Evolutionary conservation across 345 rosid species (phyloP).

Genomic region (Eutrema heterophyllum): DNA sequence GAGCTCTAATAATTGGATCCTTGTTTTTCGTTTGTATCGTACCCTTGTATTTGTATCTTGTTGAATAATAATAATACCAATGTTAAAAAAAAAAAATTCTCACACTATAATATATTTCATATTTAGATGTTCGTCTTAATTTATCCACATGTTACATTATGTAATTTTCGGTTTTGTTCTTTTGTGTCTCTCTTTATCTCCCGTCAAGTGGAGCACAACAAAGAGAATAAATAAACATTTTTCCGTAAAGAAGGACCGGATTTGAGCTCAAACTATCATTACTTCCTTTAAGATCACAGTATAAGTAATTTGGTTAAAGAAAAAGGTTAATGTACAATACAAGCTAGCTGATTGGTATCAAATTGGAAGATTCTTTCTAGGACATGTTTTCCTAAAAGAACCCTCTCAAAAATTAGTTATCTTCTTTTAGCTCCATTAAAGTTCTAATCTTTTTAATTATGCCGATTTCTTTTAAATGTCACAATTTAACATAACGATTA

Average conservation of each 20-base stretch:
- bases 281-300: slow-evolving; percentile 28
- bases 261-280: slow-evolving; percentile 16
- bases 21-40: too few relatives aligned
- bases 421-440: neutral
- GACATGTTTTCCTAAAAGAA: neutral
- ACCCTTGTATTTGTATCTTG: too few relatives aligned
- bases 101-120: too few relatives aligned
- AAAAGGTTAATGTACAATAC: neutral
- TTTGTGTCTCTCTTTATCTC: neutral
- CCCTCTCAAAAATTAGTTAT: neutral
- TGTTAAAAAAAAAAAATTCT: too few relatives aligned
- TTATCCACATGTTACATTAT: too few relatives aligned
- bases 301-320: neutral
- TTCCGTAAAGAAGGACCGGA: slow-evolving; percentile 16
- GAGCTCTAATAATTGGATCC: too few relatives aligned
- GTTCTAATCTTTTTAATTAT: neutral
- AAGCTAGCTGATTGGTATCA: neutral
- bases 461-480: neutral
- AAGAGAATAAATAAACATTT: neutral
- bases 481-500: neutral
- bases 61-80: too few relatives aligned
- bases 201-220: slow-evolving; percentile 17
- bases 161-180: neutral
- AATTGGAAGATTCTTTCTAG: neutral
- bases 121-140: too few relatives aligned